Evolutionary conservation across 805 yeast species (phyloP), one percentile per base, ranked within the genome.

Genomic region (Yamadazyma laniorum): DNA sequence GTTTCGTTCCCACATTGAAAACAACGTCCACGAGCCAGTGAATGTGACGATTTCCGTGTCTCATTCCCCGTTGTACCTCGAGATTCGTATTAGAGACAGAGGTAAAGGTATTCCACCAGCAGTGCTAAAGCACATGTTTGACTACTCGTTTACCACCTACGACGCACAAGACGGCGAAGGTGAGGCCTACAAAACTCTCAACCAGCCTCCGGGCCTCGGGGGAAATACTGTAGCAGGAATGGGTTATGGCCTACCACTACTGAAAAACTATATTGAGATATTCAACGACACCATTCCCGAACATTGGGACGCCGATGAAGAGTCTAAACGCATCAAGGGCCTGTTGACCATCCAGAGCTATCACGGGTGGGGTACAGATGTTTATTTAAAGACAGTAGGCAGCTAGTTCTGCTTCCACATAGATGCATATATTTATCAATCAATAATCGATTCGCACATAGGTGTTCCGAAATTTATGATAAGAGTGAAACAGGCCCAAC

Each of bases 211-310:
- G 0, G 90, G 89, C 2, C 71, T 74, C 17, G 82, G 82, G 1
- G 83, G 85, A 1, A 75, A 75, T 50, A 67, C 74, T 6, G 79
- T 91, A 25, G 96, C 97, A 0, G 99, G 99, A 0, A 85, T 93
- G 85, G 98, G 98, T 0, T 91, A 88, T 56, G 99, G 99, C 0
- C 61, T 91, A 39, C 98, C 98, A 5, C 65, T 91, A 45, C 85
- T 90, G 67, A 67, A 63, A 45, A 61, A 59, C 45, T 68, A 68
- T 48, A 55, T 67, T 14, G 72, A 68, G 49, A 59, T 66, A 2
- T 68, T 68, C 47, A 66, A 67, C 43, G 68, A 62, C 35, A 59
- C 65, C 3, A 25, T 43, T 11, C 41, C 40, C 7, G 38, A 37
- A 9, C 9, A 21, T 9, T 21, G 15, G 40, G 49, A 3, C 30